phyloP scores from a whole-genome alignment of 345 rosid genomes.

The Arabidopsis suecica region DNA sequence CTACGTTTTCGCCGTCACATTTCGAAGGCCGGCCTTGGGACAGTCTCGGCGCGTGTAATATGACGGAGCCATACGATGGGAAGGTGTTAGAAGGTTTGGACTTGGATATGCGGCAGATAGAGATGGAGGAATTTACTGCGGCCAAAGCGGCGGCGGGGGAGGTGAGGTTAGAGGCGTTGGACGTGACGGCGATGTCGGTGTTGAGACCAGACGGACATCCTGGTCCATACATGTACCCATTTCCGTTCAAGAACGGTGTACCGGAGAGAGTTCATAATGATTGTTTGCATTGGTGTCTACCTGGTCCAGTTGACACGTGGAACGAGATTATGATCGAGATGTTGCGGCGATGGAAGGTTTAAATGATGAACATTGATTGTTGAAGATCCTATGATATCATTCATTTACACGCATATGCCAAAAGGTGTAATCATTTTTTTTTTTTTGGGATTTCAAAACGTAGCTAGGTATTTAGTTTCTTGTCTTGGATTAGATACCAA shows the following conservation, averaged over 20 bases:
- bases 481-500: constrained; percentile 18
- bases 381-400: constrained; percentile 23
- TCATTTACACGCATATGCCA: not conserved
- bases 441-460: not conserved
- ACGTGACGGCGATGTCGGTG: constrained; percentile 68
- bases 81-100: constrained; percentile 77
- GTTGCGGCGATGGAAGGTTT: constrained; percentile 61
- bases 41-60: constrained; percentile 84
- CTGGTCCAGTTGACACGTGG: constrained; percentile 96
- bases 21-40: constrained; percentile 96
- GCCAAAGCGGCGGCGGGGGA: constrained; percentile 50
- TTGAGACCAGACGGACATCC: constrained; percentile 94
- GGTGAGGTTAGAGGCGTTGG: constrained; percentile 69
- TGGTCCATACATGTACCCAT: constrained; percentile 82
- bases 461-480: not conserved
- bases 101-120: constrained; percentile 69
- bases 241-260: constrained; percentile 78
- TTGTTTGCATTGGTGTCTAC: constrained; percentile 97
- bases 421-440: constrained; percentile 30
- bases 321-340: constrained; percentile 74
- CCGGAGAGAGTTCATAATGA: constrained; percentile 83
- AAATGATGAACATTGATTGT: constrained; percentile 34
- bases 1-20: constrained; percentile 89
- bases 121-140: constrained; percentile 62
- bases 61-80: constrained; percentile 69